These are phyloP conservation scores for Turnera subulata DNA, from an alignment of 345 rosid species.

Conservation along the genomic window DNA sequence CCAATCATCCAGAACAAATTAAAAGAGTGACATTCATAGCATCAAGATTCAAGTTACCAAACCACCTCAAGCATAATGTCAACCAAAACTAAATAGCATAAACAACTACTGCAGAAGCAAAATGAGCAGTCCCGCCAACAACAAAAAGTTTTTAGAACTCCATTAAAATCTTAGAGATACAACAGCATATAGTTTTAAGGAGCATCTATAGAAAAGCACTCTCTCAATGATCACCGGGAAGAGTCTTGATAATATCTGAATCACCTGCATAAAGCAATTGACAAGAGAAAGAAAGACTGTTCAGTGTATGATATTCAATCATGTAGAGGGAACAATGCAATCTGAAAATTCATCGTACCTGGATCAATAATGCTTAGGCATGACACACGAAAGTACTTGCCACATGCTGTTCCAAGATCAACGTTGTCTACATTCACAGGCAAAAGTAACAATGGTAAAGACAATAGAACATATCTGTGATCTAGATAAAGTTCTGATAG, in stretches of 20 bases:
- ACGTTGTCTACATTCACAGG: slow-evolving; percentile 38
- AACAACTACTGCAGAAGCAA: no score
- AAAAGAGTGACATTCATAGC: no score
- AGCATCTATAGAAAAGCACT: no score
- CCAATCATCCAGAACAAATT: no score
- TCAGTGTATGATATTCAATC: neutral
- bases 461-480: no score
- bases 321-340: neutral
- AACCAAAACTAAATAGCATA: no score
- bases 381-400: slow-evolving; percentile 61
- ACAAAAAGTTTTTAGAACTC: neutral
- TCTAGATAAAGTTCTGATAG: no score
- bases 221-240: slow-evolving; percentile 53
- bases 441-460: neutral
- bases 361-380: slow-evolving; percentile 69
- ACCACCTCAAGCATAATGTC: no score
- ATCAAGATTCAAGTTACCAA: no score
- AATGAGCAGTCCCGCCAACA: neutral
- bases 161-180: neutral
- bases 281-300: neutral
- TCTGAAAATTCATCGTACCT: slow-evolving; percentile 26
- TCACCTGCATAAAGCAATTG: slow-evolving; percentile 36
- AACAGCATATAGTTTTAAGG: no score
- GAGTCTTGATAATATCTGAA: slow-evolving; percentile 71
- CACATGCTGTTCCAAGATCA: slow-evolving; percentile 73